A percentile compares a stretch with the other conserved stretches of the same genome.
Conservation (phyloP, 768 basidiomycete species). For the Amanita fuliginea region DNA sequence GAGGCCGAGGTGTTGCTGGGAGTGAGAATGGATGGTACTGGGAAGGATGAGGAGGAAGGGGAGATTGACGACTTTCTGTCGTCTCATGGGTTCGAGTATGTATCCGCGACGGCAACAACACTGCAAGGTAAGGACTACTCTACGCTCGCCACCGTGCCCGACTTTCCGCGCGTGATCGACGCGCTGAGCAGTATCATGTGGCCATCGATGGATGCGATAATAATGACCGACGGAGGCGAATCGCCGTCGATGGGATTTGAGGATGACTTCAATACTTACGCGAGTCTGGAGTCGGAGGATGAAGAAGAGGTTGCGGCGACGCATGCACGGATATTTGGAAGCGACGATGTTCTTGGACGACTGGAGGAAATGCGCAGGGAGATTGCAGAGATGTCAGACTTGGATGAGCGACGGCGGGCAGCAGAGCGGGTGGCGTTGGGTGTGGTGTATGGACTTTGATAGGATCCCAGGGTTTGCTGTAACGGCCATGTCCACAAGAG, state of each 20-base stretch:
- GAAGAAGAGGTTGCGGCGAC: slow-evolving; percentile 36
- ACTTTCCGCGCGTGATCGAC: slow-evolving; percentile 60
- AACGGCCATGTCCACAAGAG: slow-evolving; percentile 10
- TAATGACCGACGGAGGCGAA: no score
- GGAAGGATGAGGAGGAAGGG: slow-evolving; percentile 23
- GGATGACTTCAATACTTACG: slow-evolving; percentile 70
- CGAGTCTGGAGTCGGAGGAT: slow-evolving; percentile 37
- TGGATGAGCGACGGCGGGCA: slow-evolving; percentile 51
- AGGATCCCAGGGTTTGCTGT: background rate
- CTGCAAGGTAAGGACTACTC: background rate
- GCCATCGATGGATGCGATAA: slow-evolving; percentile 77
- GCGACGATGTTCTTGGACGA: slow-evolving; percentile 38
- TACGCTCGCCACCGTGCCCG: slow-evolving; percentile 29
- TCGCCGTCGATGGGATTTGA: slow-evolving; percentile 39
- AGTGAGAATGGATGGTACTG: slow-evolving; percentile 33
- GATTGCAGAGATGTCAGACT: slow-evolving; percentile 55
- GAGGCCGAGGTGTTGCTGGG: slow-evolving; percentile 68
- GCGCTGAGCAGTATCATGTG: slow-evolving; percentile 84
- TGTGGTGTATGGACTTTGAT: slow-evolving; percentile 51
- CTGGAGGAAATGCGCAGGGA: slow-evolving; percentile 66
- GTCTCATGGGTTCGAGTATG: slow-evolving; percentile 65
- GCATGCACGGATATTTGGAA: slow-evolving; percentile 40
- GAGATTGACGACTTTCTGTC: slow-evolving; percentile 60
- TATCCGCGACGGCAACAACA: slow-evolving; percentile 48
- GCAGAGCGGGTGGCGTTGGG: slow-evolving; percentile 67